Conservation (phyloP, 2,329 filamentous ascomycete genomes). For the Trichoderma oligosporum region DNA sequence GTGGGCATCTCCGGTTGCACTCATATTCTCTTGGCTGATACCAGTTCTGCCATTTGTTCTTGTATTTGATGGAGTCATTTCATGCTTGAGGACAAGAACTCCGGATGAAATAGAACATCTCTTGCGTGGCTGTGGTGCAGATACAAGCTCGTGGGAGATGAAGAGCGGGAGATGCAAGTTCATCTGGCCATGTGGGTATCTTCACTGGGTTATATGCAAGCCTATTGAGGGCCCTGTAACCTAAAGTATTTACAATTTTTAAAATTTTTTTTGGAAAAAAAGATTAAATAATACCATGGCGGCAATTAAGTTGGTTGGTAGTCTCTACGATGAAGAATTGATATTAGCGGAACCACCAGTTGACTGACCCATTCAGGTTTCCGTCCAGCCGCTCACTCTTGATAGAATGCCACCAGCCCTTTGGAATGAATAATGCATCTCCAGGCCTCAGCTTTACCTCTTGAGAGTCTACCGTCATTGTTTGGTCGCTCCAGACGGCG, state of each 20-base stretch:
- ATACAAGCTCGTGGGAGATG: constrained; percentile 46
- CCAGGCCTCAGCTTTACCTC: constrained; percentile 58
- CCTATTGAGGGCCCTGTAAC: not conserved
- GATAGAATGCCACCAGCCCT: constrained; percentile 47
- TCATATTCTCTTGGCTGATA: constrained; percentile 38
- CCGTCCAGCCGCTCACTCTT: constrained; percentile 37
- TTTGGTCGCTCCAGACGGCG: constrained; percentile 60
- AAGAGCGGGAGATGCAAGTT: constrained; percentile 45
- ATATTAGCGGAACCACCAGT: constrained; percentile 44
- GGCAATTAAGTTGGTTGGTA: not conserved
- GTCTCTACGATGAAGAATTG: not conserved
- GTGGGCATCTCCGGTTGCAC: constrained; percentile 48
- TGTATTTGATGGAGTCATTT: constrained; percentile 66
- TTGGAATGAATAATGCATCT: constrained; percentile 40
- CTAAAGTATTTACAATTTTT: not conserved
- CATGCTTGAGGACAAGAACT: constrained; percentile 62
- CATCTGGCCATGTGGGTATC: constrained; percentile 48
- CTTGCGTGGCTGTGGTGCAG: constrained; percentile 50
- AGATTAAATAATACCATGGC: not conserved
- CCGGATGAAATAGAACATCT: constrained; percentile 60
- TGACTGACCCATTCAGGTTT: constrained; percentile 41
- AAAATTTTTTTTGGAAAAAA: too few species aligned
- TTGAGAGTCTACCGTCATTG: constrained; percentile 33
- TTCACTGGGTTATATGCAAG: constrained; percentile 39
- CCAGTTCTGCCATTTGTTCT: constrained; percentile 66